These are phyloP conservation scores for Termitomyces sp. DNA, from an alignment of 768 basidiomycete species.

Conservation along the genomic window DNA sequence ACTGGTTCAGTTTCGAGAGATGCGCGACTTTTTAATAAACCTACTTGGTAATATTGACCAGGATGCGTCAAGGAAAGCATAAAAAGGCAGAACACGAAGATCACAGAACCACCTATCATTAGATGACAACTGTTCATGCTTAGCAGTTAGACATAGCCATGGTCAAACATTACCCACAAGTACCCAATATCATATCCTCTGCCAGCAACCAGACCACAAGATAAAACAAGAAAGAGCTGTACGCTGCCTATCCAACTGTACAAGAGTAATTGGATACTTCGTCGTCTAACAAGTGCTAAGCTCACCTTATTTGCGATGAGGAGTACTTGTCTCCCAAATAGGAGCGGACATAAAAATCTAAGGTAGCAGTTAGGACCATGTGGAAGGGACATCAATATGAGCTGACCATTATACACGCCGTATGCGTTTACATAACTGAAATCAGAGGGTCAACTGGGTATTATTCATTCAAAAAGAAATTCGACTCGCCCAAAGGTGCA, in stretches of 20 bases:
- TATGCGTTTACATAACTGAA: not conserved
- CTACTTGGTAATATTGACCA: slow-evolving; percentile 21
- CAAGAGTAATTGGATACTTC: not conserved
- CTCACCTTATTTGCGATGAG: slow-evolving; percentile 20
- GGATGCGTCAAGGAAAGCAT: slow-evolving; percentile 5
- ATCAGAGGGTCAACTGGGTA: not conserved
- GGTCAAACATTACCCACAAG: slow-evolving; percentile 28
- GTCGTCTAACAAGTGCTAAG: not conserved
- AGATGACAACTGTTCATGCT: slow-evolving; percentile 4
- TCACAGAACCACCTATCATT: not conserved
- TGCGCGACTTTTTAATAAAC: not conserved
- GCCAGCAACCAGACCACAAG: slow-evolving; percentile 39
- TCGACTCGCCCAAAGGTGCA: slow-evolving; percentile 1
- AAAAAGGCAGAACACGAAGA: slow-evolving; percentile 3
- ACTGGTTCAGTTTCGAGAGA: not conserved
- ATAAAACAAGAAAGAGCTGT: slow-evolving; percentile 40
- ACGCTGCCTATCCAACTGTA: slow-evolving; percentile 40
- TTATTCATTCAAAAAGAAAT: not conserved
- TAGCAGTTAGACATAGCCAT: not conserved
- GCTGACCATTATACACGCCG: slow-evolving; percentile 6
- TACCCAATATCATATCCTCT: slow-evolving; percentile 48
- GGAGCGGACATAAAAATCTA: slow-evolving; percentile 35
- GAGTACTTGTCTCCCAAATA: slow-evolving; percentile 24
- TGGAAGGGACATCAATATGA: not conserved
- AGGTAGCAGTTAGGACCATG: not conserved